Evolutionary conservation across 2,329 filamentous ascomycete species (phyloP), one percentile per base, ranked within the genome.

Genomic region (Epichloe sibirici): DNA sequence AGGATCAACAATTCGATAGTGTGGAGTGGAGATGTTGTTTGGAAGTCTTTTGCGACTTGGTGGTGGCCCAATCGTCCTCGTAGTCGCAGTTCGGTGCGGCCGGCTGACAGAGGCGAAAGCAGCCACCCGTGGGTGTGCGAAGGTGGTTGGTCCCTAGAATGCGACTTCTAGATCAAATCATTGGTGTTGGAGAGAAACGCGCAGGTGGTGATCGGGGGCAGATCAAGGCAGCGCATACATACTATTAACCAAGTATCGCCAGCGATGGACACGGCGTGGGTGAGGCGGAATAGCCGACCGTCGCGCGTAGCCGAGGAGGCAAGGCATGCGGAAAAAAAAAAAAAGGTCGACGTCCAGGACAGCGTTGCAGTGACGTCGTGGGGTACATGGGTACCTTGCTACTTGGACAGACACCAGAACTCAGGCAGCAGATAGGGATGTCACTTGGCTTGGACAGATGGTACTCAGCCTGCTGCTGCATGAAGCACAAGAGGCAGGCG

Each of bases 81-180:
- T 31, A 34, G 34, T 40, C 17, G 49, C 35, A 39, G 35, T 15
- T 35, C 39, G 48, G 38, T 11, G 3, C 25, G 28, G 6, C 21
- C 25, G 17, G 43, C 23, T 17, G 13, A 34, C 35, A 31, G 17
- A 47, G 49, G 23, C n/a, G 38, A 37, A 60, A 55, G 61, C 59
- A 60, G 58, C 58, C 57, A 62, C 53, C 59, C 57, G 59, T 55
- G 48, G 54, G 51, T 56, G 34, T n/a, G 15, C 3, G 43, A 45
- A 17, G 43, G 43, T 25, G 5, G 25, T 28, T n/a, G 43, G 25
- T 4, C 7, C 6, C 13, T 45, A 45, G 13, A 45, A 34, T 15
- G 43, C 15, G 25, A 13, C 12, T 45, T 45, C 37, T 45, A 13
- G 25, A 45, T 15, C 5, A 23, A 38, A 42, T 43, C 25, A 51